Evolutionary conservation across 306 rosid genomes (phyloP), one percentile per base, ranked within the genome.

Genomic region (Malus sylvestris): DNA sequence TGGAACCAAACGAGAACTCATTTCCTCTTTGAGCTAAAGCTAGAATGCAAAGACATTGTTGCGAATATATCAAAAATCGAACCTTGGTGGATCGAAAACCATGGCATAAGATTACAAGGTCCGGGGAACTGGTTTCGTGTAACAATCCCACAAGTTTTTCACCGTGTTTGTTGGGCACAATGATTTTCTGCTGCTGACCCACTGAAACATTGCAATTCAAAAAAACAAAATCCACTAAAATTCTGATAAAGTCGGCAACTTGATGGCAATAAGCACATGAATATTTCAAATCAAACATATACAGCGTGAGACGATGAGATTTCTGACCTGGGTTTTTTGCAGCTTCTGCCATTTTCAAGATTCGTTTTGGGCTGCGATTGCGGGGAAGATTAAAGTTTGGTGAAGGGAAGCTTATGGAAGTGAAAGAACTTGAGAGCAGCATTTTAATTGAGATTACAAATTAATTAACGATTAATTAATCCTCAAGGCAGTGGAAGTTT

Each of bases 101-200:
- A 62, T 93, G 98, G 81, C 97, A 91, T 30, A 91, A 79, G 77
- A 93, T 78, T 29, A 91, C 91, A 82, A 91, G 71, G 67, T 89
- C 89, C 30, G 42, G 29, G 76, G 88, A 84, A 77, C 89, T 90
- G 81, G 90, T 73, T 72, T 93, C 96, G 74, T 93, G 96, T 59
- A 91, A 77, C 11, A 93, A 59, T 57, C 98, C 97, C 58, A 89
- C 93, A 32, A 91, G 86, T 23, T 89, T 89, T 67, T 82, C 88
- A 29, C 88, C 92, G 70, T 80, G 38, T 67, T 89, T 91, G 85
- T 88, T 88, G 49, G 88, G 79, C 75, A 91, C 79, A 63, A 78
- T 63, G 66, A 93, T 79, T 75, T 52, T 93, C 72, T 75, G 68
- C 74, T 78, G 89, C 72, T 51, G 77, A 11, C 55, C 52, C 78